Percentiles rank a stretch among this genome's conserved stretches.
phyloP scores from a whole-genome alignment of 23 red algal species.

The Rhodosorus marinus region DNA sequence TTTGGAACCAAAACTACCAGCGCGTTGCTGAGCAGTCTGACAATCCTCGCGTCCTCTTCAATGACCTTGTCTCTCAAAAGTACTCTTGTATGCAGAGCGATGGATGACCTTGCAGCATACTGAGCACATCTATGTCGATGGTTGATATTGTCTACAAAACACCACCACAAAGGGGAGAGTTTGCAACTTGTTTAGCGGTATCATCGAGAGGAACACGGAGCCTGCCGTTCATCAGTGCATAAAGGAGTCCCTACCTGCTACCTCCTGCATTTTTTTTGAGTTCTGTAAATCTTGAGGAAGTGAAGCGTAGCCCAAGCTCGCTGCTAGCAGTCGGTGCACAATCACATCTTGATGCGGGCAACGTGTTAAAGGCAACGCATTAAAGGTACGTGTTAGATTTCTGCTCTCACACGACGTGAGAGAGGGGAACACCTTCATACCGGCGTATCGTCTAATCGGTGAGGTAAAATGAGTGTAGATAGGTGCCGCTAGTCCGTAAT shows the following conservation, averaged over 20 bases:
- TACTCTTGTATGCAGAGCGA: conserved; percentile 52
- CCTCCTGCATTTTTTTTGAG: conserved; percentile 33
- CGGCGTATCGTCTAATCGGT: conserved; percentile 90
- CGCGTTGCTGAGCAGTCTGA: conserved; percentile 69
- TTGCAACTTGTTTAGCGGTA: too few relatives aligned
- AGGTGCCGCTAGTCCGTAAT: conserved; percentile 86
- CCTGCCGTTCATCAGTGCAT: too few relatives aligned
- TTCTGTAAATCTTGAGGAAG: conserved; percentile 34
- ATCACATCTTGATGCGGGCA: too few relatives aligned
- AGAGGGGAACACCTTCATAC: too few relatives aligned
- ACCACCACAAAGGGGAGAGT: too few relatives aligned
- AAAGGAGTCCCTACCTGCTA: conserved; percentile 43
- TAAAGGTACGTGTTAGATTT: background rate
- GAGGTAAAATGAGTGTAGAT: conserved; percentile 99
- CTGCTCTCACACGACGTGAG: background rate
- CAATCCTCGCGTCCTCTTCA: conserved; percentile 50
- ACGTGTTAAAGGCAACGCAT: too few relatives aligned
- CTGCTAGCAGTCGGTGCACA: conserved; percentile 74
- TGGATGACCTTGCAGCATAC: conserved; percentile 50
- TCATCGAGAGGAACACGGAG: too few relatives aligned
- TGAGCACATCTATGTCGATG: conserved; percentile 86
- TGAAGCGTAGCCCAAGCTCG: conserved; percentile 51
- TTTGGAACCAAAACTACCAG: conserved; percentile 78
- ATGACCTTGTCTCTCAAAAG: conserved; percentile 39
- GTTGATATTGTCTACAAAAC: too few relatives aligned